Evolutionary conservation across 2,329 filamentous ascomycete genomes (phyloP), one percentile per base, ranked within the genome.

Genomic region (Monilinia vaccinii-corymbosi): DNA sequence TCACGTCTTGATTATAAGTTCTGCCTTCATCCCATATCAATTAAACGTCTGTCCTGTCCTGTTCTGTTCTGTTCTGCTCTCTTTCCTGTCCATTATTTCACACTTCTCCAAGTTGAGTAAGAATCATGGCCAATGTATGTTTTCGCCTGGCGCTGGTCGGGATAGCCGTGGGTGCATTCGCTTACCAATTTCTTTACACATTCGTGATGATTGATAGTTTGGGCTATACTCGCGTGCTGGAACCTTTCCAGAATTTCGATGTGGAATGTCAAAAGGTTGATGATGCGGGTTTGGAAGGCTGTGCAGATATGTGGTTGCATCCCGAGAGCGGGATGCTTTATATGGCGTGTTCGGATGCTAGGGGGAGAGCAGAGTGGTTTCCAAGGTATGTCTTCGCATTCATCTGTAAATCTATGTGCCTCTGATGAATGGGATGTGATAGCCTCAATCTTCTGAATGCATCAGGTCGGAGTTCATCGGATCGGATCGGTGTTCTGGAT

Each of bases 171-270:
- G 56, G 66, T 32, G 63, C 66, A 10, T 13, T 68, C 18, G 46
- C 71, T 10, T 73, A 72, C 60, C 70, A 72, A 64, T 66, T 69
- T 36, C n/a, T 70, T 28, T 65, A 70, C 56, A 69, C 69, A 53
- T 45, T 64, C 25, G 21, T 71, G 16, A 48, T 73, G 13, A 71
- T 72, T 58, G 58, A 65, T 21, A 63, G 64, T 11, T 42, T 75
- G 14, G 72, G 73, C 18, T 55, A 70, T 56, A 69, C 67, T 9
- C 72, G 72, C 9, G 60, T 61, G 21, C 59, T 74, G 46, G 64
- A 67, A 38, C 64, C 70, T 2, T 67, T 75, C 59, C 66, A 68
- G 2, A 67, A 68, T 11, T 75, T 74, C 56, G 69, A 71, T 65
- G 34, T 63, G 5, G 57, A 62, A 11, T 71, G 68, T 50, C 50